A percentile compares a stretch with the other conserved stretches of the same genome.
Evolutionary conservation across 78 protist species (phyloP).

Genomic region (Trichosphaerium sp.): DNA sequence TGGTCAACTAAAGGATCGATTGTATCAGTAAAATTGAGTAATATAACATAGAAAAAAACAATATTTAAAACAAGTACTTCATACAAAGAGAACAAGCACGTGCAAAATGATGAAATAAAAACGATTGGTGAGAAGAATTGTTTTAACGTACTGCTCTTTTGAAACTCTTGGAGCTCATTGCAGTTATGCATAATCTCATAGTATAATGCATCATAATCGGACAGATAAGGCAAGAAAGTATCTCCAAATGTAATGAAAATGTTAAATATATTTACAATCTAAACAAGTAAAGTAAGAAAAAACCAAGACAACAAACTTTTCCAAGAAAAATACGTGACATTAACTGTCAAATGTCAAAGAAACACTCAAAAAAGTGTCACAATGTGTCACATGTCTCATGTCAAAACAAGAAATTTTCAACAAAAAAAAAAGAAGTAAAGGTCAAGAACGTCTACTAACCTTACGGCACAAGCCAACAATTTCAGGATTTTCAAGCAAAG

Average conservation of each 20-base stretch:
- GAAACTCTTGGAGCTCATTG: not conserved
- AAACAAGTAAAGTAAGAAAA: no score
- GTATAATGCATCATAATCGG: not conserved
- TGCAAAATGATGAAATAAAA: no score
- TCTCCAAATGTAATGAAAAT: slow-evolving; percentile 2
- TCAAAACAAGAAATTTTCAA: no score
- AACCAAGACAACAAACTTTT: not conserved
- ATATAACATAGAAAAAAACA: not conserved
- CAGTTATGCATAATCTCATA: not conserved
- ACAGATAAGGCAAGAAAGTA: not conserved
- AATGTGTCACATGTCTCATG: no score
- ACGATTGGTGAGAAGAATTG: no score
- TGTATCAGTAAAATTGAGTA: not conserved
- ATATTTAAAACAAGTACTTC: not conserved
- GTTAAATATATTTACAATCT: not conserved
- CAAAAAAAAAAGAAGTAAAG: no score
- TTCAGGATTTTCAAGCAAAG: no score
- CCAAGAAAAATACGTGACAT: no score
- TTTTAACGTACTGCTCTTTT: no score
- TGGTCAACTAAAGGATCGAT: not conserved
- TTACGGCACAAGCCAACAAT: not conserved
- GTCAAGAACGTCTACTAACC: no score
- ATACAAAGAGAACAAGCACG: not conserved
- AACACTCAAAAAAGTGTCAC: no score
- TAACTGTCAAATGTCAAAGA: no score